These are phyloP conservation scores for Mollisiaceae sp. DNA, from an alignment of 2,329 filamentous ascomycete genomes.

Conservation along the genomic window DNA sequence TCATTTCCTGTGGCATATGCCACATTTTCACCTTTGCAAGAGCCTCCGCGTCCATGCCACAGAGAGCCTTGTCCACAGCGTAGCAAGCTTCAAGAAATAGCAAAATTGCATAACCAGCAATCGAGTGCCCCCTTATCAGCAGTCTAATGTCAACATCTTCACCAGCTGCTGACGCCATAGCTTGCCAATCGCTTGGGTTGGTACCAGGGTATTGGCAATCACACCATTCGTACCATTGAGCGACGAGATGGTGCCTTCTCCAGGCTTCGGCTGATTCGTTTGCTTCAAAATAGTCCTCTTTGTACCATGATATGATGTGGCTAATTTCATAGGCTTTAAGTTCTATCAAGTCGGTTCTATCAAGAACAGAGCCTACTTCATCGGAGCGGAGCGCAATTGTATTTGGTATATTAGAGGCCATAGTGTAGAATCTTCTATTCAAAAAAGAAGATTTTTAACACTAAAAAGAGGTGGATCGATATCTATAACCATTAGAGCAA, in stretches of 20 bases:
- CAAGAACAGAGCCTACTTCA: constrained; percentile 11
- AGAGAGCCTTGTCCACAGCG: constrained; percentile 11
- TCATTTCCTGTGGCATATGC: constrained; percentile 15
- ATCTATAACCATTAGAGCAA: constrained; percentile 13
- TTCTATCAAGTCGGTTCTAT: neutral
- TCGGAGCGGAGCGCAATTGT: constrained; percentile 6
- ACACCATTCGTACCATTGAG: constrained; percentile 15
- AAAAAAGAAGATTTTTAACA: constrained; percentile 7
- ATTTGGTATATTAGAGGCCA: constrained; percentile 8
- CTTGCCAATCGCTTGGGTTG: neutral
- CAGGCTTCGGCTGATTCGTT: constrained; percentile 11
- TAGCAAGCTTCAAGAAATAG: constrained; percentile 12
- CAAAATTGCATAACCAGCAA: constrained; percentile 11
- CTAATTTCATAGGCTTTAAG: neutral
- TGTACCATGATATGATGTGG: constrained; percentile 11
- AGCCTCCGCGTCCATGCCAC: constrained; percentile 12
- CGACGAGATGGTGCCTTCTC: constrained; percentile 12
- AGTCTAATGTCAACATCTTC: constrained; percentile 13
- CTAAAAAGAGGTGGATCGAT: neutral
- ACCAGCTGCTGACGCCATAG: constrained; percentile 9
- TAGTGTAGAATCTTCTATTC: constrained; percentile 7
- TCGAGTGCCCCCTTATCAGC: constrained; percentile 6
- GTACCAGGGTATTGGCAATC: constrained; percentile 9
- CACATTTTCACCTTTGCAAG: constrained; percentile 12
- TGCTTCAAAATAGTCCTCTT: constrained; percentile 14